Percentiles rank a stretch among this genome's conserved stretches.
Evolutionary conservation across 2,329 filamentous ascomycete genomes (phyloP).

Genomic region (Pseudogymnoascus sp.): DNA sequence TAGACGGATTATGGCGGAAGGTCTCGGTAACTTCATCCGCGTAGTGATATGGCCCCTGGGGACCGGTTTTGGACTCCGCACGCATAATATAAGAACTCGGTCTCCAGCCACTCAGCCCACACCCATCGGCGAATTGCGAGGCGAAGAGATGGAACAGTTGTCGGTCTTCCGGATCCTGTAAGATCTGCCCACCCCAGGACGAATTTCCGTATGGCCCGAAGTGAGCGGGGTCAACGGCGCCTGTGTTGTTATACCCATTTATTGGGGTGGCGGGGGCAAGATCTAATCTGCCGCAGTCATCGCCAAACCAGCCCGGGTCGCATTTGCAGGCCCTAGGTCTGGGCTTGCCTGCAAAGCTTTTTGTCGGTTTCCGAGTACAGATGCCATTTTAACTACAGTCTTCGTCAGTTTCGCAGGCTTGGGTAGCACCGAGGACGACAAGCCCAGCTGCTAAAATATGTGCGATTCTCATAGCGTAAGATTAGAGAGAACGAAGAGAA

Average conservation of each 20-base stretch:
- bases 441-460: not conserved
- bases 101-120: constrained; percentile 39
- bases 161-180: constrained; percentile 33
- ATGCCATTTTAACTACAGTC: constrained; percentile 35
- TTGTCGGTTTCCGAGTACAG: constrained; percentile 18
- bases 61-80: constrained; percentile 36
- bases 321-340: constrained; percentile 15
- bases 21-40: constrained; percentile 32
- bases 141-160: constrained; percentile 37
- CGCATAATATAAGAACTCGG: constrained; percentile 38
- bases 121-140: constrained; percentile 38
- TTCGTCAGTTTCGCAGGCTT: constrained; percentile 20
- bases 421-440: not conserved
- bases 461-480: not conserved
- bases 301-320: constrained; percentile 37
- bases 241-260: constrained; percentile 40
- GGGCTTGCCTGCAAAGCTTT: not conserved
- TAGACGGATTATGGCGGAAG: constrained; percentile 40
- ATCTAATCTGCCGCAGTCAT: constrained; percentile 38
- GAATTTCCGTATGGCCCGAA: constrained; percentile 28
- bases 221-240: constrained; percentile 8
- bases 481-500: not conserved
- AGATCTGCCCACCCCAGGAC: constrained; percentile 40
- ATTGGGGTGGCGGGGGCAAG: constrained; percentile 33
- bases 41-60: constrained; percentile 37